These are phyloP conservation scores for Thalassiosira allenii DNA, from an alignment of 352 stramenopile genomes.

Conservation along the genomic window DNA sequence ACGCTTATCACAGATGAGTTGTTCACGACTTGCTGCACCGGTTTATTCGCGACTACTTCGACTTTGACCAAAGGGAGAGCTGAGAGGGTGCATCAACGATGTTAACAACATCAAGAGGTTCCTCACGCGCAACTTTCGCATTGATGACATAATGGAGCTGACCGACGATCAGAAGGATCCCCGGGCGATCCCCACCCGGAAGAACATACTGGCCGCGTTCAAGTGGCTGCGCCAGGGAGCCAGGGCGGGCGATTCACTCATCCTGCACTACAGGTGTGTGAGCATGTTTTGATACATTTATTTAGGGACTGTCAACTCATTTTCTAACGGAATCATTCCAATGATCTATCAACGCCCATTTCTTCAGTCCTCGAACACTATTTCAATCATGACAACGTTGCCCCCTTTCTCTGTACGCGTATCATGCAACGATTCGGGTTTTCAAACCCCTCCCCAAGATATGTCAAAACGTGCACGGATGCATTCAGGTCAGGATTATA, in stretches of 20 bases:
- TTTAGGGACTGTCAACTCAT: too few relatives aligned
- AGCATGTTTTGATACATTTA: too few relatives aligned
- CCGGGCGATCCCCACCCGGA: conserved; percentile 14
- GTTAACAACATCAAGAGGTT: conserved; percentile 56
- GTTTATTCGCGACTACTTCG: too few relatives aligned
- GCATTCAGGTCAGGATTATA: conserved; percentile 70
- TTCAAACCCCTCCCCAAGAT: conserved; percentile 75
- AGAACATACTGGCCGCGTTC: conserved; percentile 57
- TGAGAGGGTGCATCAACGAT: conserved; percentile 65
- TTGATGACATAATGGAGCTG: conserved; percentile 50
- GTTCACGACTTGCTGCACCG: too few relatives aligned
- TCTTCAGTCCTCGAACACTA: conserved; percentile 79
- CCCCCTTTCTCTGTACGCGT: conserved; percentile 66
- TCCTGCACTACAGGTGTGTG: conserved; percentile 60
- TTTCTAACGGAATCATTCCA: too few relatives aligned
- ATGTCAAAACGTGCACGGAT: conserved; percentile 60
- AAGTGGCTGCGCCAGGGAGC: conserved; percentile 44
- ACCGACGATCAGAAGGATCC: conserved; percentile 61
- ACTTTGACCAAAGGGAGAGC: conserved; percentile 55
- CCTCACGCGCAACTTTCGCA: conserved; percentile 29
- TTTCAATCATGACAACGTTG: conserved; percentile 75
- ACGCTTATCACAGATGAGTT: too few relatives aligned
- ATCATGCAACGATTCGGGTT: conserved; percentile 74
- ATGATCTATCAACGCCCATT: too few relatives aligned
- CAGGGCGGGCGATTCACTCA: conserved; percentile 41